Percentiles rank a stretch among this genome's conserved stretches.
phyloP scores from a whole-genome alignment of 345 rosid species.

The Erodium maritimum region DNA sequence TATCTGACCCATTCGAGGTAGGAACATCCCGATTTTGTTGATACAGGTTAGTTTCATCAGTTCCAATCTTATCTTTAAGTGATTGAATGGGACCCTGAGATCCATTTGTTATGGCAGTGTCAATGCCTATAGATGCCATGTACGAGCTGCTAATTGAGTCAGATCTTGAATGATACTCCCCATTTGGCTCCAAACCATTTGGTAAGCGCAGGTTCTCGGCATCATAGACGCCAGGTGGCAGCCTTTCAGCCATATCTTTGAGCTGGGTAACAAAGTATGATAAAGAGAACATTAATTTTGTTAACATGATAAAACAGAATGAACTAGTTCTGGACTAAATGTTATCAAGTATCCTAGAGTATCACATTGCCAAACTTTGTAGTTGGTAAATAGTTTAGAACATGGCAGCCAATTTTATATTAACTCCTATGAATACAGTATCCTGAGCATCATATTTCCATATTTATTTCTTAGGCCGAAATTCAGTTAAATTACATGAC shows the following conservation, averaged over 20 bases:
- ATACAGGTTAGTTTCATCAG: constrained; percentile 8
- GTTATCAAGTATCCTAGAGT: too few relatives aligned
- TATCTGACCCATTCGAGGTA: constrained; percentile 28
- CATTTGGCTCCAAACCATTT: constrained; percentile 62
- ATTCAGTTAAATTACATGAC: too few relatives aligned
- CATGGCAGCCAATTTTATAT: too few relatives aligned
- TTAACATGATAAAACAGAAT: too few relatives aligned
- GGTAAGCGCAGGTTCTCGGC: constrained; percentile 38
- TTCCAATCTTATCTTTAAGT: constrained; percentile 30
- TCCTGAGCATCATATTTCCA: too few relatives aligned
- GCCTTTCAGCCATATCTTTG: constrained; percentile 75
- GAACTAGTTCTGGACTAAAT: too few relatives aligned
- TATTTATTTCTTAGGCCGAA: too few relatives aligned
- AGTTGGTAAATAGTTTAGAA: too few relatives aligned
- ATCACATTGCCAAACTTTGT: too few relatives aligned
- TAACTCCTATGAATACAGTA: too few relatives aligned
- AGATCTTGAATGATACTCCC: constrained; percentile 52
- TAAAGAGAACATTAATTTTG: too few relatives aligned
- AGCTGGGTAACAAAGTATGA: constrained; percentile 35
- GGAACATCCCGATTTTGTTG: constrained; percentile 4
- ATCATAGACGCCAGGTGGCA: constrained; percentile 60
- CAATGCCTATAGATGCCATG: constrained; percentile 30
- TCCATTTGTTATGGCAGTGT: constrained; percentile 33
- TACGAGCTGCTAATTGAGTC: constrained; percentile 39
- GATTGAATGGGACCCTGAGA: constrained; percentile 21